Conservation (phyloP, 1,284 basidiomycete species). For the Mycena sp. region DNA sequence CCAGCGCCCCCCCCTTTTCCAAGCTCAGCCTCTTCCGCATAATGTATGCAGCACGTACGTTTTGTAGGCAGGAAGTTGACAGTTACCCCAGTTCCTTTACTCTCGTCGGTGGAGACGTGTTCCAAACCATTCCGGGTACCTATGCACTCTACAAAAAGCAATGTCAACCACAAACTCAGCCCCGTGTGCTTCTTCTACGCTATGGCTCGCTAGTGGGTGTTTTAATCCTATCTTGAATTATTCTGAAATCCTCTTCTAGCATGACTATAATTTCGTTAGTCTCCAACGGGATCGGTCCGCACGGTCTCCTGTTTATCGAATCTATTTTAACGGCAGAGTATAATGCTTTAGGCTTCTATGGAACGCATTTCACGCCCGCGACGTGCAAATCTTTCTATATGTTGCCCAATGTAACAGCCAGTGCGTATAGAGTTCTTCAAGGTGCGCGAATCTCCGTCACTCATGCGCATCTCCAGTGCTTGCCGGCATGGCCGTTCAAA, state of each 20-base stretch:
- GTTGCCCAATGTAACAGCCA: conserved; percentile 30
- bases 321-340: neutral
- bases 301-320: neutral
- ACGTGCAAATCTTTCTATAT: conserved; percentile 28
- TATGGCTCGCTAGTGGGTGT: conserved; percentile 6
- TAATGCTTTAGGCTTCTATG: conserved; percentile 16
- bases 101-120: conserved; percentile 24
- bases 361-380: conserved; percentile 14
- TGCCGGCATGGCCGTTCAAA: conserved; percentile 28
- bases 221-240: too few species aligned
- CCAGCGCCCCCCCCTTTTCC: too few species aligned
- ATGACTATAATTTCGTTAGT: conserved; percentile 24
- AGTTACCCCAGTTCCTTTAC: conserved; percentile 18
- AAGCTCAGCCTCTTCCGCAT: too few species aligned
- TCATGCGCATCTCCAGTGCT: conserved; percentile 17
- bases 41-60: too few species aligned
- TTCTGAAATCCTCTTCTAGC: neutral
- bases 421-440: conserved; percentile 4
- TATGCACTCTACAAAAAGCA: conserved; percentile 23
- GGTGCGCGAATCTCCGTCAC: neutral
- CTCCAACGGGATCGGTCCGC: conserved; percentile 27
- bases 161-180: conserved; percentile 13
- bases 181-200: conserved; percentile 17
- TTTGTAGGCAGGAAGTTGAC: too few species aligned
- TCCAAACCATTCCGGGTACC: conserved; percentile 28